Evolutionary conservation across 306 rosid species (phyloP).

Genomic region (Vigna angularis): DNA sequence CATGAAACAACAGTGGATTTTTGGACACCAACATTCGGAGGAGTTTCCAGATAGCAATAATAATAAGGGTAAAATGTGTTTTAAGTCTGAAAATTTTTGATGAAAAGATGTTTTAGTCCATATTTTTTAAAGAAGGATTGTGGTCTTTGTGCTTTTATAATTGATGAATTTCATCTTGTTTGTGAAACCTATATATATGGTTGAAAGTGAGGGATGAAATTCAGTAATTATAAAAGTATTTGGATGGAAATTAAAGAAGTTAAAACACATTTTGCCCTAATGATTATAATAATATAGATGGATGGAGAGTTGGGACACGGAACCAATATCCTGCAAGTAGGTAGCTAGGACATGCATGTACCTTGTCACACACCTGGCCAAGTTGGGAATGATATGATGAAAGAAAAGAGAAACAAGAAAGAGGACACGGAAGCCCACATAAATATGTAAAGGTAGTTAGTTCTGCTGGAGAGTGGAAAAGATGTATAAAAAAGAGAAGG

Average conservation of each 20-base stretch:
- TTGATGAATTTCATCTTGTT: neutral
- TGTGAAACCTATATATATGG: neutral
- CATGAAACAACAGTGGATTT: constrained; percentile 92
- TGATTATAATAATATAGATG: neutral
- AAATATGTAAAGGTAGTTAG: constrained; percentile 54
- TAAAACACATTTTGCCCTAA: neutral
- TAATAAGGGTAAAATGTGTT: neutral
- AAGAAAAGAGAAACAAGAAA: constrained; percentile 34
- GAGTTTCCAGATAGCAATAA: constrained; percentile 66
- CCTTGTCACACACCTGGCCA: constrained; percentile 77
- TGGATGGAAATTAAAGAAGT: neutral
- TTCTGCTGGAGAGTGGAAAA: constrained; percentile 42
- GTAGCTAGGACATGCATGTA: constrained; percentile 47
- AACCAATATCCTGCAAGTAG: constrained; percentile 45
- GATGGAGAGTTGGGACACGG: constrained; percentile 35
- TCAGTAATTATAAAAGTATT: constrained; percentile 4
- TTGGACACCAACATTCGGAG: constrained; percentile 97
- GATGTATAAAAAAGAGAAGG: constrained; percentile 26
- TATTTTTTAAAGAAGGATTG: neutral
- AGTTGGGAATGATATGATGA: constrained; percentile 75
- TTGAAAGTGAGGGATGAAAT: neutral
- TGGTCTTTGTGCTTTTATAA: neutral
- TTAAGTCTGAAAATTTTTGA: neutral
- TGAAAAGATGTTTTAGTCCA: neutral
- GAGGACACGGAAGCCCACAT: constrained; percentile 56